Conservation (phyloP, 2,329 filamentous ascomycete species). For the Apiospora sp. region DNA sequence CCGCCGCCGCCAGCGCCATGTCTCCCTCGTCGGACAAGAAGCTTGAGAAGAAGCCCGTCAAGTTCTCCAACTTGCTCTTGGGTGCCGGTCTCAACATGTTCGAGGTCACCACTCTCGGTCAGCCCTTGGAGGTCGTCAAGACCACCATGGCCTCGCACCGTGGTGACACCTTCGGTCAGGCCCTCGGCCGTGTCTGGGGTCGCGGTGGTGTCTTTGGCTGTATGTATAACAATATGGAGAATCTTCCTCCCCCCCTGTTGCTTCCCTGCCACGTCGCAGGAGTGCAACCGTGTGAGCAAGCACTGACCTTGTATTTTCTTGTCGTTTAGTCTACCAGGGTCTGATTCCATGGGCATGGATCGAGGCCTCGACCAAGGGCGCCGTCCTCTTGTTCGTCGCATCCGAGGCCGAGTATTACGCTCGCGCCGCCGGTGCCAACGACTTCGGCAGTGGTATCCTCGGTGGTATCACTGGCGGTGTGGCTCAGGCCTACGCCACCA, state of each 20-base stretch:
- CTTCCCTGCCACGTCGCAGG: too few relatives aligned
- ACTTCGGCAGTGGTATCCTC: constrained; percentile 87
- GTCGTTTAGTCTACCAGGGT: constrained; percentile 94
- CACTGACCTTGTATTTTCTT: constrained; percentile 23
- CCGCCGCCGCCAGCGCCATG: constrained; percentile 61
- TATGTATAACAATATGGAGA: constrained; percentile 45
- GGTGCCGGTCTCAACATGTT: constrained; percentile 96
- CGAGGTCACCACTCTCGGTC: constrained; percentile 71
- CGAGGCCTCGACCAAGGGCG: constrained; percentile 99
- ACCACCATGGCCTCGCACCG: constrained; percentile 99
- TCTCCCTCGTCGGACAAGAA: constrained; percentile 54
- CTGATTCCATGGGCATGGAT: constrained; percentile 99
- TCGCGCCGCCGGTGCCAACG: constrained; percentile 79
- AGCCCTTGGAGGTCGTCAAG: constrained; percentile 98
- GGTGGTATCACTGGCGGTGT: constrained; percentile 95
- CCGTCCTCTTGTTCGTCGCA: constrained; percentile 97
- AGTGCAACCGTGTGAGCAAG: background rate
- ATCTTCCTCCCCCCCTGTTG: background rate
- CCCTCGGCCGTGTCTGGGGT: constrained; percentile 88
- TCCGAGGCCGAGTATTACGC: constrained; percentile 98
- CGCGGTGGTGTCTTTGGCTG: constrained; percentile 94
- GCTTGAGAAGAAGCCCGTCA: constrained; percentile 99
- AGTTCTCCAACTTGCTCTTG: constrained; percentile 98
- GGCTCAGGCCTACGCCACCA: constrained; percentile 97
- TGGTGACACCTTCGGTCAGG: constrained; percentile 82